These are phyloP conservation scores for Rhododendron molle DNA, from an alignment of 148 eudicot genomes.

Conservation along the genomic window DNA sequence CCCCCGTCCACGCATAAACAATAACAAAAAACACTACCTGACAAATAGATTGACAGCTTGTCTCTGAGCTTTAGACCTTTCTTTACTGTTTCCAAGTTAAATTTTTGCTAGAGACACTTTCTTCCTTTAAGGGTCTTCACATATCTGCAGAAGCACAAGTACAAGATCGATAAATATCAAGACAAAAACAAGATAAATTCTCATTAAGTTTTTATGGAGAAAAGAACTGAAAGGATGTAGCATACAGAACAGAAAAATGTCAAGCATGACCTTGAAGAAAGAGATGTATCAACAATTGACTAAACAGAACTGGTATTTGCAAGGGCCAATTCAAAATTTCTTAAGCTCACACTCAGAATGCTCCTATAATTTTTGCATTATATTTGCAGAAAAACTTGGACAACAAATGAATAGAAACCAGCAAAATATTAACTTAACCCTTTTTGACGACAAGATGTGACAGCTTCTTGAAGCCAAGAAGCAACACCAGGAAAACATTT, in stretches of 20 bases:
- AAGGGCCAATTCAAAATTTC: background rate
- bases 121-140: slow-evolving; percentile 85
- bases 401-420: background rate
- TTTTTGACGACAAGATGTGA: slow-evolving; percentile 63
- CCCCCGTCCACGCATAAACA: background rate
- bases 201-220: background rate
- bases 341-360: background rate
- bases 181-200: background rate
- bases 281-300: background rate
- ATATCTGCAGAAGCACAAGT: slow-evolving; percentile 43
- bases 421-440: slow-evolving; percentile 43
- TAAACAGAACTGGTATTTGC: background rate
- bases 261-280: background rate
- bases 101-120: slow-evolving; percentile 88
- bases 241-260: background rate
- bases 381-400: background rate
- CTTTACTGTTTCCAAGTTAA: slow-evolving; percentile 67
- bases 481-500: slow-evolving; percentile 90
- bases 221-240: background rate
- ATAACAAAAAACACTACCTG: slow-evolving; percentile 44
- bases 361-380: background rate
- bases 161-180: background rate
- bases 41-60: slow-evolving; percentile 99
- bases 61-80: slow-evolving; percentile 93
- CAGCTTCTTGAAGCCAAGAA: slow-evolving; percentile 92